phyloP scores from a whole-genome alignment of 257 asterid genomes.

The Jasminum sambac region DNA sequence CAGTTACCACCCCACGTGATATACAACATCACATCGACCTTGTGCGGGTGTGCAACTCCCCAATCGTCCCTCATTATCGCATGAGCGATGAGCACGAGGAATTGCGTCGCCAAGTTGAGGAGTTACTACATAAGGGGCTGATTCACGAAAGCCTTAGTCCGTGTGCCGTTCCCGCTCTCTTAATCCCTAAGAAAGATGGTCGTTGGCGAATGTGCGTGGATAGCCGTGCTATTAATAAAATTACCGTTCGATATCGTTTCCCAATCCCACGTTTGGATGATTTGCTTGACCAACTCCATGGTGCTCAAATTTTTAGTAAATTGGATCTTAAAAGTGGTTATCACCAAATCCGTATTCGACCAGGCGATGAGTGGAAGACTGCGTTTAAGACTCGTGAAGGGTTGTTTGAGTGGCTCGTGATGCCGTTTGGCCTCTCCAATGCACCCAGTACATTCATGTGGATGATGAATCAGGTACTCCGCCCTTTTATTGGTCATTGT shows the following conservation, averaged over 20 bases:
- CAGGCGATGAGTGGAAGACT: no score
- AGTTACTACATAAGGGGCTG: neutral
- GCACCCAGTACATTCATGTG: constrained; percentile 5
- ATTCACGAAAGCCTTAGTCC: neutral
- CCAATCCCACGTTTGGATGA: neutral
- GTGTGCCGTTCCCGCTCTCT: no score
- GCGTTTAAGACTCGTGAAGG: no score
- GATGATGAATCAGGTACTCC: constrained; percentile 10
- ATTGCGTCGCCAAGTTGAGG: neutral
- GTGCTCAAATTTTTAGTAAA: no score
- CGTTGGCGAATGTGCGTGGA: no score
- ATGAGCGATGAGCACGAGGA: neutral
- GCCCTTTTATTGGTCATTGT: constrained; percentile 3
- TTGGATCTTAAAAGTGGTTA: constrained; percentile 11
- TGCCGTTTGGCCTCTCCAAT: constrained; percentile 11
- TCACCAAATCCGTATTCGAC: constrained; percentile 5
- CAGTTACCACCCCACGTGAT: neutral
- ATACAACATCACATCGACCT: neutral
- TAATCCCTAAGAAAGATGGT: no score
- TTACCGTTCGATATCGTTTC: neutral
- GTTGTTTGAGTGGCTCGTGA: no score
- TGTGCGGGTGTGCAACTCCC: neutral
- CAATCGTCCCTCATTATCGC: neutral
- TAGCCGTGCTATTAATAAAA: neutral
- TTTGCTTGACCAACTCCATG: no score